phyloP scores from a whole-genome alignment of 257 asterid genomes.

The Coffea eugenioides region DNA sequence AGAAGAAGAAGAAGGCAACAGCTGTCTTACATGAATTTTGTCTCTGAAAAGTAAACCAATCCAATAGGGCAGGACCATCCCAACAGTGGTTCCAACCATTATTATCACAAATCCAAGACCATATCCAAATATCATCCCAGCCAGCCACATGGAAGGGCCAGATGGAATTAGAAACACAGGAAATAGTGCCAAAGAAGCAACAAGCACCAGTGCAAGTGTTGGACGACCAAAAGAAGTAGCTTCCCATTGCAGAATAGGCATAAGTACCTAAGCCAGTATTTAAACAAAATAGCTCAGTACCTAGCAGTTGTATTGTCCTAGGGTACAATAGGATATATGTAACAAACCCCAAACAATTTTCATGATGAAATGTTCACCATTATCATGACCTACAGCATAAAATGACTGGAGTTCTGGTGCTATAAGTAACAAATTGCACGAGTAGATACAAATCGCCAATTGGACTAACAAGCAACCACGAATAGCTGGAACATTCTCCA shows the following conservation, averaged over 20 bases:
- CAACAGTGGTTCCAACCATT: constrained; percentile 84
- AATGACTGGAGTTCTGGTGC: background rate
- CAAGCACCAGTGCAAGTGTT: constrained; percentile 61
- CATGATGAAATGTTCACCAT: background rate
- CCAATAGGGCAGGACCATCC: constrained; percentile 77
- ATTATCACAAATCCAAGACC: constrained; percentile 85
- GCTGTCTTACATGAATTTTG: constrained; percentile 62
- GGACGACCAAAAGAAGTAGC: constrained; percentile 92
- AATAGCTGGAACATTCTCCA: background rate
- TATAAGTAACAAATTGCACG: background rate
- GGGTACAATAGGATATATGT: background rate
- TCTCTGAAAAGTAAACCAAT: constrained; percentile 80
- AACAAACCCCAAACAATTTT: background rate
- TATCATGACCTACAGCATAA: no score
- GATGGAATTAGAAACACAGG: constrained; percentile 87
- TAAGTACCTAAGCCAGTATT: constrained; percentile 54
- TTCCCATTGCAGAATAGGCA: constrained; percentile 87
- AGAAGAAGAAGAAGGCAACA: no score
- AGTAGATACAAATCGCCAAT: background rate
- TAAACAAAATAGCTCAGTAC: constrained; percentile 33
- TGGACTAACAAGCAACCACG: background rate
- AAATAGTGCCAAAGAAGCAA: constrained; percentile 78
- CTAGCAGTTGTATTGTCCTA: background rate
- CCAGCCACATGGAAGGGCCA: constrained; percentile 98
- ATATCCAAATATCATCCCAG: constrained; percentile 95